These are phyloP conservation scores for Arxiozyma slooffiae DNA, from an alignment of 1,139 yeast species.

Conservation along the genomic window DNA sequence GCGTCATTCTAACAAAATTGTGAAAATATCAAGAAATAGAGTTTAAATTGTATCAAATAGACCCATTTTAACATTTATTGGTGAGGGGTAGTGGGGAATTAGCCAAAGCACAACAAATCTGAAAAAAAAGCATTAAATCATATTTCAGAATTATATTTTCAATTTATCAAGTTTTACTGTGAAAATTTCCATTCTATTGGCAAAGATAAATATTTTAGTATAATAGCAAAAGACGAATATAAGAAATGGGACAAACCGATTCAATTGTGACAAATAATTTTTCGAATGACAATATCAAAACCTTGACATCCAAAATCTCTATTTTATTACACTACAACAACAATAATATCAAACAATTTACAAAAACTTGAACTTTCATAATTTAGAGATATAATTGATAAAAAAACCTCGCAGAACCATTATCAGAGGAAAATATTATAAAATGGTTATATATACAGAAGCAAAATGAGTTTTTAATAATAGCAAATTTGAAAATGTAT, in stretches of 20 bases:
- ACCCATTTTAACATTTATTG: neutral
- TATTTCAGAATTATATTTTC: too few species aligned
- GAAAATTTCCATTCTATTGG: neutral
- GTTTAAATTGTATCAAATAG: too few species aligned
- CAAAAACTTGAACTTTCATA: constrained; percentile 19
- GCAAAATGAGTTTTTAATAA: constrained; percentile 23
- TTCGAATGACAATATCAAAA: neutral
- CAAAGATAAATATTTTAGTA: neutral
- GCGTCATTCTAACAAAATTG: neutral
- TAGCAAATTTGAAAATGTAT: constrained; percentile 30
- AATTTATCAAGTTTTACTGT: neutral
- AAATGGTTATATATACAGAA: constrained; percentile 30
- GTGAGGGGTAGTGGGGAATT: too few species aligned
- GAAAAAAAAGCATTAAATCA: too few species aligned
- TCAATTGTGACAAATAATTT: neutral
- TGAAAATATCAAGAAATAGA: neutral
- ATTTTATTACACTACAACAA: constrained; percentile 3
- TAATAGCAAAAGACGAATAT: neutral
- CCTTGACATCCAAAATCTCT: neutral
- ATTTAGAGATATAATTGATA: constrained; percentile 20
- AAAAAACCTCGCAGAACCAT: constrained; percentile 20
- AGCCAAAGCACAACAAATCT: too few species aligned
- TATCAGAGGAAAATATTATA: constrained; percentile 26
- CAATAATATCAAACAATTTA: constrained; percentile 15
- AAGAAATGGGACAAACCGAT: constrained; percentile 4